Evolutionary conservation across 768 basidiomycete genomes (phyloP), one percentile per base, ranked within the genome.

Genomic region (Kwoniella botswanensis): DNA sequence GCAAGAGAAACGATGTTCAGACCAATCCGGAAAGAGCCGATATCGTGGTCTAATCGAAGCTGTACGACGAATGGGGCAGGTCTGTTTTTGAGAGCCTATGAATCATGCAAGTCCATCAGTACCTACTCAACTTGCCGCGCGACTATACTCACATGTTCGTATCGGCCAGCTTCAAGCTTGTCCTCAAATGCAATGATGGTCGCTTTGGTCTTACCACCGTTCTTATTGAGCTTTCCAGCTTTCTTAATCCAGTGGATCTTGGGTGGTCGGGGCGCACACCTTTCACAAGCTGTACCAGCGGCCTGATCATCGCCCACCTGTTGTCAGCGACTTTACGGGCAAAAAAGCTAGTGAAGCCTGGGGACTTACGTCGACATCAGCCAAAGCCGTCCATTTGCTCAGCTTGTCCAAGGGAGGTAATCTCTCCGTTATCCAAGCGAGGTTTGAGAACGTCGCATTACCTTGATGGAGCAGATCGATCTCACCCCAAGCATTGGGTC

Each of bases 401-500:
- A 87, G 85, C 46, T 88, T 89, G 24, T 91, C 88, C 67, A 93
- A 88, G 68, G 90, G 88, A 13, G 92, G 89, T 71, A 95, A 87
- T 61, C 93, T 89, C 79, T 94, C 92, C 24, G 93, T 85, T 21
- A 97, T 84, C 94, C 95, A 98, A 2, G 93, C 91, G 17, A 96
- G 80, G 4, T 90, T 86, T 71, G 88, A 89, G 86, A 94, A 96
- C 1, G 89, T 90, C 12, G 80, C 76, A 12, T 88, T 85, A 3
- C 94, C 90, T 79, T 96, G 93, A 75, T 95, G 91, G 10, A 93
- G 86, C 74, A 92, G 91, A 82, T 96, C 93, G 55, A 98, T 89
- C 75, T 93, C 91, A 53, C 84, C 85, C 93, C 93, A 97, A 5
- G 77, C 71, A 13, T 87, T 89, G 41, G 85, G 86, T 5, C 91